Evolutionary conservation across 176 grass and related monocot genomes (phyloP).

Genomic region (Aegilops bicornis): DNA sequence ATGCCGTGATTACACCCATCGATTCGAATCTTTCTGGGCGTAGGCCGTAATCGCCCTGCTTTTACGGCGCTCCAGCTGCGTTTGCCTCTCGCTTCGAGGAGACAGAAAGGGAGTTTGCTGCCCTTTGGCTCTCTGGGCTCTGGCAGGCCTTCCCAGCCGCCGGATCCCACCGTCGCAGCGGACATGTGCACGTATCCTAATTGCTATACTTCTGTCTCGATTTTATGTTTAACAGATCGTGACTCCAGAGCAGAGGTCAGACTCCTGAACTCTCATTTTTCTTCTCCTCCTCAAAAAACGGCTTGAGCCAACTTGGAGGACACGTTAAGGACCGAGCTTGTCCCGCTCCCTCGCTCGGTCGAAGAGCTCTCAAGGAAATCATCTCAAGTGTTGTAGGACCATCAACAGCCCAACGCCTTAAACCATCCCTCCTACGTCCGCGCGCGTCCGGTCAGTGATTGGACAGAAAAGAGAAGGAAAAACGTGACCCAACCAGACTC

Average conservation of each 20-base stretch:
- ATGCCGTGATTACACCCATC: too few relatives aligned
- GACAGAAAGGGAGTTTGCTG: neutral
- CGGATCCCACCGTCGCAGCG: too few relatives aligned
- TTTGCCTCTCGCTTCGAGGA: neutral
- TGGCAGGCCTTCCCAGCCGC: too few relatives aligned
- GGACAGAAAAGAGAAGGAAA: too few relatives aligned
- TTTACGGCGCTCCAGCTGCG: neutral
- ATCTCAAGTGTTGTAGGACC: too few relatives aligned
- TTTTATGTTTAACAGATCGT: neutral
- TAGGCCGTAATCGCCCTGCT: neutral
- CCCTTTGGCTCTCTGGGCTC: neutral
- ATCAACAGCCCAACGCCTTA: too few relatives aligned
- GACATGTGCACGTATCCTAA: neutral
- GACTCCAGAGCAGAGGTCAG: neutral
- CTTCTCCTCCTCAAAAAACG: neutral
- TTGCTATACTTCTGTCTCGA: neutral
- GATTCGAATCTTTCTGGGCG: too few relatives aligned
- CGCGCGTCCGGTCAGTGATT: too few relatives aligned
- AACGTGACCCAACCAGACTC: too few relatives aligned
- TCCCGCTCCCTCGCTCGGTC: neutral
- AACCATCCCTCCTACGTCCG: too few relatives aligned
- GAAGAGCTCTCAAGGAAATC: neutral
- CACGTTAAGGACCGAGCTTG: neutral
- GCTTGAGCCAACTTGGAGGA: neutral
- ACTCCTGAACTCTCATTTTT: neutral